These are phyloP conservation scores for Ulvella scutata DNA, from an alignment of 139 green algal species.

Conservation along the genomic window DNA sequence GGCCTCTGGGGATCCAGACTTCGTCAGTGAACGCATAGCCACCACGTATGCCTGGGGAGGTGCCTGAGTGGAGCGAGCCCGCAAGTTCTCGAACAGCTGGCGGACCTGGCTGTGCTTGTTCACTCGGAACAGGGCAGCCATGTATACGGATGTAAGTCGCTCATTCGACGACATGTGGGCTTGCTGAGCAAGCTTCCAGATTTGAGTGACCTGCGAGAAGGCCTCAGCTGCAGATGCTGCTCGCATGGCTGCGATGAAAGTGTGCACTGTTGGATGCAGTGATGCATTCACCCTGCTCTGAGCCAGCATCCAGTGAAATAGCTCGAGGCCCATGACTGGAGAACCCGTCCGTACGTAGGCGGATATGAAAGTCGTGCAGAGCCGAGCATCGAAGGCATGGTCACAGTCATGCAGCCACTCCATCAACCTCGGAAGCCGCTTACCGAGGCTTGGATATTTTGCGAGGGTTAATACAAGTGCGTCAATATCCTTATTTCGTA, in stretches of 20 bases:
- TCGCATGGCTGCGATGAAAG: background rate
- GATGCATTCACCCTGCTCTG: background rate
- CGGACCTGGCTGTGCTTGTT: background rate
- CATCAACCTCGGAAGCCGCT: too few relatives aligned
- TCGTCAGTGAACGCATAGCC: background rate
- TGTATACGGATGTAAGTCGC: background rate
- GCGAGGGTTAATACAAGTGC: too few relatives aligned
- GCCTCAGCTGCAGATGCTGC: background rate
- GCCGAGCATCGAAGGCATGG: background rate
- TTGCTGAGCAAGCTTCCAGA: background rate
- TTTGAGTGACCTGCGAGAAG: background rate
- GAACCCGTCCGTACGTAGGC: background rate
- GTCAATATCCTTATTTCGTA: too few relatives aligned
- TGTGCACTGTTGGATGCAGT: background rate
- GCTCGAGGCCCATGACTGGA: background rate
- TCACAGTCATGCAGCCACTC: background rate
- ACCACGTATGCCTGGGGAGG: background rate
- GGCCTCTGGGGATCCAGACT: background rate
- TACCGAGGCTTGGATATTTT: too few relatives aligned
- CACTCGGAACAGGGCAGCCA: background rate
- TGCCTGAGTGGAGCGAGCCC: background rate
- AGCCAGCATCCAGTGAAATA: background rate
- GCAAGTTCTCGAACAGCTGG: background rate
- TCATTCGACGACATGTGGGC: background rate
- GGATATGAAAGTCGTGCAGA: background rate